Evolutionary conservation across 164 flowering plant genomes (phyloP), one percentile per base, ranked within the genome.

Genomic region (Aristolochia contorta): DNA sequence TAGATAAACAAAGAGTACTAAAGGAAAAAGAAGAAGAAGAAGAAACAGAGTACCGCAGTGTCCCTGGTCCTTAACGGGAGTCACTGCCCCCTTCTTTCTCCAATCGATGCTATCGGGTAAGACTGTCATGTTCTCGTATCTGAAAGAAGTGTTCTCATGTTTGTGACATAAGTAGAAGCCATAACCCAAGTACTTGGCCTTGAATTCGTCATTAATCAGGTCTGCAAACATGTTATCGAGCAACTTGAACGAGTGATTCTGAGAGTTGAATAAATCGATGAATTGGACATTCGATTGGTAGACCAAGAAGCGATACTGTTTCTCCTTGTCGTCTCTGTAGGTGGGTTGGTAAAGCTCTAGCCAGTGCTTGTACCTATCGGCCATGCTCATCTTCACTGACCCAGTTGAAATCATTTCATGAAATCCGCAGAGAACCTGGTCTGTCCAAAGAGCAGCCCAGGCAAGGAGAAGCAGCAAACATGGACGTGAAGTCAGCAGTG

Each of bases 251-350:
- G 82, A 45, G 13, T 63, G 46, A 63, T 80, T 71, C 25, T 59
- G 79, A 24, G 83, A 70, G 63, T 85, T 88, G 68, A 82, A 23
- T 45, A 45, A 60, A 60, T 85, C 79, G 20, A 84, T 77, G 62
- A 75, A 74, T 41, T 58, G 64, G 32, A 81, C 67, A 65, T 84
- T 82, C 10, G 76, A 53, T 59, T 75, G 78, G 77, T 80, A 87
- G 46, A 82, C 75, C 57, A 72, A 77, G 54, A 84, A 82, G 0
- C 88, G 74, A 22, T 30, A 8, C 6, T 54, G 24, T 75, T 71
- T 69, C 64, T 85, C 86, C 5, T 71, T 63, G 24, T 52, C 55
- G 27, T 54, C 57, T 9, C 24, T 18, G 63, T 81, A 84, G 3
- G 1, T 56, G 16, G 68, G 60, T 0, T 72, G 61, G 51, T 82